These are phyloP conservation scores for Schizothecium vesticola DNA, from an alignment of 495 filamentous ascomycete species.

Conservation along the genomic window DNA sequence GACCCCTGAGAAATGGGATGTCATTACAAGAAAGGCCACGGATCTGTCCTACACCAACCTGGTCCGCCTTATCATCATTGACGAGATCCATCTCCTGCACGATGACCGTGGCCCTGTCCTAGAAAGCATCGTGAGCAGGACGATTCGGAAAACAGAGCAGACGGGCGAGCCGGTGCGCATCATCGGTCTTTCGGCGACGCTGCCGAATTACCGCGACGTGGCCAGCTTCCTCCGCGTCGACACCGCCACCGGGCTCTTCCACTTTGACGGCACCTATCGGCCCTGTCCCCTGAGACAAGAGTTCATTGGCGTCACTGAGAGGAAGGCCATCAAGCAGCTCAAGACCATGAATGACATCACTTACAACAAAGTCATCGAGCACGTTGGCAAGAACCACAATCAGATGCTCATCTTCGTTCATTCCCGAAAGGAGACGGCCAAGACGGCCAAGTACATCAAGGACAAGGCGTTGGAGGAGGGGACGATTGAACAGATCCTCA, in stretches of 20 bases:
- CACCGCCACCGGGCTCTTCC: constrained; percentile 77
- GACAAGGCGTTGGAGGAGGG: constrained; percentile 95
- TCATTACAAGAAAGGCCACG: constrained; percentile 96
- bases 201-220: constrained; percentile 96
- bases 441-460: constrained; percentile 90
- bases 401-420: constrained; percentile 99
- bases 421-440: constrained; percentile 94
- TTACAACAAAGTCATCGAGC: constrained; percentile 95
- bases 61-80: constrained; percentile 90
- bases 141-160: constrained; percentile 86
- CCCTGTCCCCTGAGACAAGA: constrained; percentile 93
- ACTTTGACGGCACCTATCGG: constrained; percentile 91
- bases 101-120: constrained; percentile 96
- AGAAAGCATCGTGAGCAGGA: constrained; percentile 93
- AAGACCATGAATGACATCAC: constrained; percentile 99
- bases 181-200: constrained; percentile 86
- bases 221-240: constrained; percentile 94
- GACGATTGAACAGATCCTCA: constrained; percentile 92
- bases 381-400: constrained; percentile 82
- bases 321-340: constrained; percentile 97
- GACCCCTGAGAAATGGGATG: constrained; percentile 98
- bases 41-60: constrained; percentile 96
- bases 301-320: constrained; percentile 96
- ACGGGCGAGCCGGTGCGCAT: constrained; percentile 87
- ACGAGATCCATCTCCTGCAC: constrained; percentile 96